Evolutionary conservation across 306 rosid species (phyloP).

Genomic region (Malus sieversii): DNA sequence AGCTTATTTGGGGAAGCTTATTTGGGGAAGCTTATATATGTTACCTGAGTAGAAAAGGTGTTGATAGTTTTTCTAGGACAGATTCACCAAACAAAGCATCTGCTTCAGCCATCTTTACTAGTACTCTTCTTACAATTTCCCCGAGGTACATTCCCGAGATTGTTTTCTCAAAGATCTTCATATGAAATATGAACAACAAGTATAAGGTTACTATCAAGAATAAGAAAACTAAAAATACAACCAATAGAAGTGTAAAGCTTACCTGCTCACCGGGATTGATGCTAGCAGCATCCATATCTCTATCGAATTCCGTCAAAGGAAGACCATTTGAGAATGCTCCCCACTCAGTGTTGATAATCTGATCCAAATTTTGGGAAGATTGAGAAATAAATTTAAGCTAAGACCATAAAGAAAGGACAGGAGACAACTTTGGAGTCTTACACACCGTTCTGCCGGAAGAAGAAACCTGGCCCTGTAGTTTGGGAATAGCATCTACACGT

Average conservation of each 20-base stretch:
- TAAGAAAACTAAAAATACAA: not conserved
- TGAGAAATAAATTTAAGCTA: constrained; percentile 2
- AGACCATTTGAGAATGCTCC: constrained; percentile 80
- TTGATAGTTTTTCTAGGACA: constrained; percentile 46
- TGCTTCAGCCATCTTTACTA: constrained; percentile 53
- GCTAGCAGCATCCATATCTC: constrained; percentile 86
- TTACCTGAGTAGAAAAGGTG: constrained; percentile 61
- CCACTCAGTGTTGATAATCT: constrained; percentile 93
- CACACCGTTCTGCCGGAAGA: constrained; percentile 70
- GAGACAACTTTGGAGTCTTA: not conserved
- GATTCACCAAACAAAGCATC: constrained; percentile 58
- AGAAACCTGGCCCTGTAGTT: constrained; percentile 45
- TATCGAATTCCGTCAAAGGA: constrained; percentile 68
- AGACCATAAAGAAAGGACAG: constrained; percentile 2
- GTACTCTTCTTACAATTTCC: constrained; percentile 74
- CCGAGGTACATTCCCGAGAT: constrained; percentile 96
- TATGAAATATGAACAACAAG: not conserved
- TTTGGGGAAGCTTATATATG: not conserved
- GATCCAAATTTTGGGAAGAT: constrained; percentile 18
- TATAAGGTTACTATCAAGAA: not conserved
- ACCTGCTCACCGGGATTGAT: constrained; percentile 97
- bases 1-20: not conserved
- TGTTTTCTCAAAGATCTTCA: constrained; percentile 84
- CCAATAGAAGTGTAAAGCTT: constrained; percentile 5
- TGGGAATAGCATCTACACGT: constrained; percentile 56